Base-by-base conservation (phyloP, 176 grass and related monocot genomes). In the Bromus sterilis region DNA sequence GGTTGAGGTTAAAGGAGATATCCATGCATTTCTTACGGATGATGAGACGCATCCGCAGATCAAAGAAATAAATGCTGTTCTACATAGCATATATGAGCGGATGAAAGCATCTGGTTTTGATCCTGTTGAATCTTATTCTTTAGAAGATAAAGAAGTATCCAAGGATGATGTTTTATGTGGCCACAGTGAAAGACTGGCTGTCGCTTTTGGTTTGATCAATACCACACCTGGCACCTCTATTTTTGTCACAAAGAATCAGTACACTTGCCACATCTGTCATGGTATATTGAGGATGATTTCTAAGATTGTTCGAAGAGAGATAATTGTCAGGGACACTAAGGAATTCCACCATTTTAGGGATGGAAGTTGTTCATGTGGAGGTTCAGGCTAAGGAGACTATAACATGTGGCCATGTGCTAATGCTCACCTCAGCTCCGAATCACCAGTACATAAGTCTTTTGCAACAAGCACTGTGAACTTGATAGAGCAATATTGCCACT, bases 201-300 rank as follows among this genome's bases (percentile, higher is more conserved):
- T 98, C 80, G 90, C 81, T 79, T 98, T 95, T 55, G 95, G 92
- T 80, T 86, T 98, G 82, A 93, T 98, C 66, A 98, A 91, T 88
- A 98, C 88, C 15, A 57, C 87, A 86, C 95, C 92, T 39, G 95
- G 95, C 18, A 88, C 77, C 63, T 87, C 86, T 31, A 85, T 98
- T 86, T 91, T 69, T 76, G 71, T 98, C 55, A 98, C 92, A 15
- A 98, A 98, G 82, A 98, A 98, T 71, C 76, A 82, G 51, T 93
- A 93, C 75, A 98, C 91, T 83, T 98, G 95, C 63, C 87, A 93
- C 25, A 92, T 39, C 36, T 98, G 95, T 75, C 95, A 98, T 32
- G 48, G 18, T 9, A 86, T 93, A 84, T n/a, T 95, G 28, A 95
- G 86, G 60, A 77, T 75, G 66, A 85, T 95, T 34, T 94, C 92